Base-by-base conservation (phyloP, 2,329 filamentous ascomycete species). In the Apiospora pterosperma region DNA sequence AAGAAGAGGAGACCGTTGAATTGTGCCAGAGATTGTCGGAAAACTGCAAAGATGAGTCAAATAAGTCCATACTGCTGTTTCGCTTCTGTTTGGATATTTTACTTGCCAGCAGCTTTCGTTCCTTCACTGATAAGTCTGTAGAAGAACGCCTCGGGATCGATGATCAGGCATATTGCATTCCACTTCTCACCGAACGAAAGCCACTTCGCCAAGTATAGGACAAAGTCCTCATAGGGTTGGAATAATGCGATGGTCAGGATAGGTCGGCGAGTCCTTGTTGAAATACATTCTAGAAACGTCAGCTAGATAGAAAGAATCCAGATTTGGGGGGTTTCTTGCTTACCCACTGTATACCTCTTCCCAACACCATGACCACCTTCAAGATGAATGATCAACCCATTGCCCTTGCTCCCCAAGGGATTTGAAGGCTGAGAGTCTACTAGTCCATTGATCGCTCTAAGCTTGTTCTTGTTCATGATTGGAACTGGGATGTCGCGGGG, bases 251-350 rank as follows among this genome's bases (percentile, higher is more conserved):
- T 11, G 19, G 16, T 5, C 1, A 59, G 4, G 1, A 59, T 4
- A 1, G 55, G 55, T 6, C 55, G 31, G 2, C 21, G 31, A 25
- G 31, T 23, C 14, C 11, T 36, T 7, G 5, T 36, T n/a, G 52
- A 58, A 16, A 21, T 36, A 3, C 10, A 34, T 1, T 58, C 52
- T 58, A 10, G 25, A 4, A 1, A 19, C 10, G 6, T 31, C 11
- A 34, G n/a, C 7, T 21, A 16, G 2, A 5, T 21, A 1, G 7
- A 1, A 34, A 52, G 21, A n/a, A 25, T 25, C 5, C 7, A 3
- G 11, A 10, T 0, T 10, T 2, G 4, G 1, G 2, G 1, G 3
- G 5, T 36, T 1, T 58, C 16, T 31, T 4, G 10, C 5, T 38
- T 12, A 59, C 55, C 55, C 0, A 59, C 7, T 1, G 55, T 38